Conservation (phyloP, 208 protist species). For the Angomonas desouzai region DNA sequence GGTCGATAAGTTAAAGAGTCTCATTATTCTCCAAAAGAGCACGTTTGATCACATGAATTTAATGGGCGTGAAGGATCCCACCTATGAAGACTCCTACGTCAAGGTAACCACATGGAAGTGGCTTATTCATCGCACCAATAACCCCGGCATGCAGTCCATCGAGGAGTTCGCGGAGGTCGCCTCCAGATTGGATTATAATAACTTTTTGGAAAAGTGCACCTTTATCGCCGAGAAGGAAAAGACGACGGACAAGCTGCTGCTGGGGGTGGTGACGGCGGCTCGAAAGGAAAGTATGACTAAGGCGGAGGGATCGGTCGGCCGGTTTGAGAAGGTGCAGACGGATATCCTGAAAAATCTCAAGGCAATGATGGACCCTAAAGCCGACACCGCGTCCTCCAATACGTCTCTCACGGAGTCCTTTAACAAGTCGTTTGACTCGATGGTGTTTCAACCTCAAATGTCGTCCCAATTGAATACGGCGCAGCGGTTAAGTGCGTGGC, state of each 20-base stretch:
- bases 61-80: slow-evolving; percentile 25
- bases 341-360: background rate
- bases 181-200: slow-evolving; percentile 72
- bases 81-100: slow-evolving; percentile 6
- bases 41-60: slow-evolving; percentile 54
- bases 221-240: slow-evolving; percentile 56
- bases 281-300: background rate
- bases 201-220: slow-evolving; percentile 67
- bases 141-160: slow-evolving; percentile 19
- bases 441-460: slow-evolving; percentile 27
- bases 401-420: background rate
- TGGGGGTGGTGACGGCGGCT: slow-evolving; percentile 16
- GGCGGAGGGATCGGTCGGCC: background rate
- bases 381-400: slow-evolving; percentile 16
- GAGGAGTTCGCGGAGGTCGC: slow-evolving; percentile 78
- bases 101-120: slow-evolving; percentile 37
- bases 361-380: background rate
- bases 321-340: background rate
- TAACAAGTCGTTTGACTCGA: background rate
- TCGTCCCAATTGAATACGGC: slow-evolving; percentile 31
- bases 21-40: slow-evolving; percentile 55
- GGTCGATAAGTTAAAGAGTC: slow-evolving; percentile 51
- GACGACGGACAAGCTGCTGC: slow-evolving; percentile 55
- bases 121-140: slow-evolving; percentile 28
- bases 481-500: slow-evolving; percentile 45